phyloP scores from a whole-genome alignment of 768 basidiomycete species.

The Atractiella rhizophila region DNA sequence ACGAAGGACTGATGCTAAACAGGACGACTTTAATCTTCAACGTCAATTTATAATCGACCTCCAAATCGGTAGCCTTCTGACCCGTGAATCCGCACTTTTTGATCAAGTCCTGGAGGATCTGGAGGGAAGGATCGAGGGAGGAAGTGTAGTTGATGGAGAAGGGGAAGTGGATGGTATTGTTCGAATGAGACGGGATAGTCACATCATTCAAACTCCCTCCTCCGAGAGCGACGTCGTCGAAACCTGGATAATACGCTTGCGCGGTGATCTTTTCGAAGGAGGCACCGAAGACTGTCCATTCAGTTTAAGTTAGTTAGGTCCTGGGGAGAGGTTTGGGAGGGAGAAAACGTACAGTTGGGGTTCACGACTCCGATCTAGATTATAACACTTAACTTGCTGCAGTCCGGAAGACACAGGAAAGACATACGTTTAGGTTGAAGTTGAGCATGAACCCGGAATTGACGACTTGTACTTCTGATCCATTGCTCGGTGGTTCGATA shows the following conservation, averaged over 20 bases:
- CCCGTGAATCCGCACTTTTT: constrained; percentile 16
- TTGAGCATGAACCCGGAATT: constrained; percentile 13
- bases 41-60: constrained; percentile 10
- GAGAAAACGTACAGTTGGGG: constrained; percentile 13
- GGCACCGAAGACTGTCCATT: constrained; percentile 17
- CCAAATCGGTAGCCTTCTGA: background rate
- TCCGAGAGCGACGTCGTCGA: constrained; percentile 7
- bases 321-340: no score
- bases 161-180: constrained; percentile 12
- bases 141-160: constrained; percentile 17
- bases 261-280: constrained; percentile 12
- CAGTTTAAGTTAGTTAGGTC: no score
- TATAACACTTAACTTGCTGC: background rate
- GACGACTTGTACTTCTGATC: constrained; percentile 7
- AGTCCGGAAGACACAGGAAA: background rate
- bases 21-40: constrained; percentile 13
- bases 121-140: constrained; percentile 12
- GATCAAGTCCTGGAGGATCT: constrained; percentile 13
- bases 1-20: constrained; percentile 9
- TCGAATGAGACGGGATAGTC: constrained; percentile 10
- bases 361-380: constrained; percentile 15
- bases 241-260: constrained; percentile 14
- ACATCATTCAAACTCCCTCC: constrained; percentile 12
- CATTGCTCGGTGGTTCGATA: constrained; percentile 11
- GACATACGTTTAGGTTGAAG: background rate